Evolutionary conservation across 768 basidiomycete species (phyloP).

Genomic region (Lentinus tigrinus): DNA sequence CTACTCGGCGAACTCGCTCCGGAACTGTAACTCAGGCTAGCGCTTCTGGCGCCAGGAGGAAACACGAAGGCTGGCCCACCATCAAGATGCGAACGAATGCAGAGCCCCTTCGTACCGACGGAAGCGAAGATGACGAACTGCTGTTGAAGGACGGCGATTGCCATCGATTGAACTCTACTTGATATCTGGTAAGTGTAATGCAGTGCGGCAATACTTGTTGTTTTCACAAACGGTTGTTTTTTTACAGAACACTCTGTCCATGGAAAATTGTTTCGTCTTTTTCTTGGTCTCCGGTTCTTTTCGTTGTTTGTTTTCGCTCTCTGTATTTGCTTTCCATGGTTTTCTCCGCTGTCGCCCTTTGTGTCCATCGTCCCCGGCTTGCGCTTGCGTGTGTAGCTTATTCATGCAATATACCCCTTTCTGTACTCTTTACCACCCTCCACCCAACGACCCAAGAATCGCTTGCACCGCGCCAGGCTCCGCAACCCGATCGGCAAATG

Average conservation of each 20-base stretch:
- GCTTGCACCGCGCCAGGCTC: too few relatives aligned
- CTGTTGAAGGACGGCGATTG: slow-evolving; percentile 20
- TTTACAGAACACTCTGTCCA: neutral
- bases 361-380: neutral
- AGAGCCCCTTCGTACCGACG: slow-evolving; percentile 22
- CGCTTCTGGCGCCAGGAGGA: slow-evolving; percentile 9
- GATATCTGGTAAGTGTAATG: neutral
- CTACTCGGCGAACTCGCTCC: slow-evolving; percentile 44
- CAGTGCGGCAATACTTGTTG: too few relatives aligned
- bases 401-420: too few relatives aligned
- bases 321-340: neutral
- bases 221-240: too few relatives aligned
- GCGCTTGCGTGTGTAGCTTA: too few relatives aligned
- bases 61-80: slow-evolving; percentile 15
- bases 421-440: too few relatives aligned
- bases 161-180: neutral
- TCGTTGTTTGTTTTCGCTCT: neutral
- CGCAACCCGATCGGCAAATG: too few relatives aligned
- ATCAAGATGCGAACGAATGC: slow-evolving; percentile 26
- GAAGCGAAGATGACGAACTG: slow-evolving; percentile 26
- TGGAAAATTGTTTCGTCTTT: neutral
- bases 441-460: too few relatives aligned
- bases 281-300: neutral
- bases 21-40: slow-evolving; percentile 40
- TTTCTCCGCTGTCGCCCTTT: neutral